Base-by-base conservation (phyloP, 306 rosid species). In the Delonix regia region DNA sequence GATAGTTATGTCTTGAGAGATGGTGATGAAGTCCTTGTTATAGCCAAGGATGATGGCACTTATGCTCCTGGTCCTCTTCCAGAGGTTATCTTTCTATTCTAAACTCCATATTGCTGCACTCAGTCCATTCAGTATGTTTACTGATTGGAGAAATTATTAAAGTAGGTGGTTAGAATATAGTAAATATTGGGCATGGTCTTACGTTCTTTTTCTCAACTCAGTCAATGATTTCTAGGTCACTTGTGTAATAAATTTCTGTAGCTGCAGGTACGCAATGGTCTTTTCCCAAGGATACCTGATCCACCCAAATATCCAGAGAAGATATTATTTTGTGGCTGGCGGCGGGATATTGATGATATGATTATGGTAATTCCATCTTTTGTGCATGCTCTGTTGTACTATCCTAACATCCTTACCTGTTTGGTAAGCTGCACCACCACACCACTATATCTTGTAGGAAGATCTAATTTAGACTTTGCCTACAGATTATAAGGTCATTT, bases 241-340 rank as follows among this genome's bases (percentile, higher is more conserved):
- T 44, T 6, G 0, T 72, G 22, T 45, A 75, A 74, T 56, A 21
- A 51, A 39, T 65, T 63, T 81, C 15, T 36, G 62, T 39, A 42
- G 53, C 57, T 62, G 69, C 85, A 94, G 99, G 88, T 92, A 47
- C 76, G 73, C 14, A 83, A 87, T 72, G 89, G 88, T 73, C 80
- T 60, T 39, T 92, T 81, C 73, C 89, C 85, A 19, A 86, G 83
- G 81, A 78, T 73, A 61, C 77, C 84, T 51, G 97, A 92, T 71
- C 94, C 97, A 65, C 99, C 97, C 42, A 94, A 92, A 86, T 92
- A 80, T 78, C 97, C 97, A 0, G 99, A 94, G 88, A 92, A 81
- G 86, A 91, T 94, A 85, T 61, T 94, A 85, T 94, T 94, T 84
- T 94, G 99, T 81, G 99, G 99, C 65, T 94, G 99, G 99, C 97